Conservation (phyloP, 208 protist species). For the Porcisia hertigi region DNA sequence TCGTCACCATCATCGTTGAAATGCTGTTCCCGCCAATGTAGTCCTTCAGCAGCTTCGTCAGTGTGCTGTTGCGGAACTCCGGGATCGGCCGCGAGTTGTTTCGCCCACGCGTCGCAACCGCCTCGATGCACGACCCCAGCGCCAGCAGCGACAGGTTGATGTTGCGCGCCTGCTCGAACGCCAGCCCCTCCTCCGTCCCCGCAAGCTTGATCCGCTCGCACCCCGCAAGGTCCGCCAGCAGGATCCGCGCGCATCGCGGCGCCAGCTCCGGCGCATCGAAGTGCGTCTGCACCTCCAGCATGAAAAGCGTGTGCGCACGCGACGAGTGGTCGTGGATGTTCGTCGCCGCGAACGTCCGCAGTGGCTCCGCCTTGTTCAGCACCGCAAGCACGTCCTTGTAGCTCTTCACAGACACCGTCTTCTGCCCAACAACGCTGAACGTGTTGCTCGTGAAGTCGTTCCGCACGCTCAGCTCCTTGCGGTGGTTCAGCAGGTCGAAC, state of each 20-base stretch:
- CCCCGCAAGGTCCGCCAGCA: constrained; percentile 70
- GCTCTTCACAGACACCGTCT: constrained; percentile 65
- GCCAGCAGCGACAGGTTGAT: constrained; percentile 75
- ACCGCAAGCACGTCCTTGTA: constrained; percentile 87
- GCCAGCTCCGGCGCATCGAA: constrained; percentile 59
- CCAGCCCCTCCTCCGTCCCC: constrained; percentile 64
- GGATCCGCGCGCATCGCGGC: constrained; percentile 64
- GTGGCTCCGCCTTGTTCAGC: constrained; percentile 79
- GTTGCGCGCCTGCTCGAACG: constrained; percentile 83
- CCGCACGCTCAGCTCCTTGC: constrained; percentile 79
- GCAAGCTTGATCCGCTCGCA: constrained; percentile 82
- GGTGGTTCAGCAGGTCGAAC: constrained; percentile 92
- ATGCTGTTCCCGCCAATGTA: constrained; percentile 87
- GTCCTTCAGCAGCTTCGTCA: constrained; percentile 90
- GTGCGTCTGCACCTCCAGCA: constrained; percentile 71
- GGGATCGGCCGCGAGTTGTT: constrained; percentile 46
- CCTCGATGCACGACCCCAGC: constrained; percentile 82
- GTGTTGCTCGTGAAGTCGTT: constrained; percentile 88
- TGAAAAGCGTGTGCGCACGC: constrained; percentile 83
- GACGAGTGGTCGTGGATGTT: constrained; percentile 84
- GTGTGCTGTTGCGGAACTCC: constrained; percentile 84
- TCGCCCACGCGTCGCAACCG: constrained; percentile 53
- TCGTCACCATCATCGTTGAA: constrained; percentile 80
- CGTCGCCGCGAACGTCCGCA: constrained; percentile 91
- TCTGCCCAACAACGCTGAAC: constrained; percentile 86